Conservation (phyloP, 2,329 filamentous ascomycete genomes). For the Pseudonectria buxi region DNA sequence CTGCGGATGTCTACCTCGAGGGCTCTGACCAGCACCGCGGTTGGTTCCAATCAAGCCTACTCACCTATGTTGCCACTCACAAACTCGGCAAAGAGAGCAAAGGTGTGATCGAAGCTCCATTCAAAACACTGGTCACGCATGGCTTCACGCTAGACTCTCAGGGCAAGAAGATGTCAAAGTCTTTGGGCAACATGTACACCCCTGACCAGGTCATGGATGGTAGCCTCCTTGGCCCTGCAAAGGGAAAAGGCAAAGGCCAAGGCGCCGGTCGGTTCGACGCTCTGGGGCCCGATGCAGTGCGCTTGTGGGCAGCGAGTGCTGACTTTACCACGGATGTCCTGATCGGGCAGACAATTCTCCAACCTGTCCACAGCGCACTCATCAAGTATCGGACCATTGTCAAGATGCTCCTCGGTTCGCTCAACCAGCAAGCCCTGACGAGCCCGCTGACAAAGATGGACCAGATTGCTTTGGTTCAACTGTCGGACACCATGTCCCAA, state of each 20-base stretch:
- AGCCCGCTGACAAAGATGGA: conserved; percentile 55
- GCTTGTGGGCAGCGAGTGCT: conserved; percentile 84
- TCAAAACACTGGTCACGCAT: conserved; percentile 86
- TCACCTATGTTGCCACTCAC: conserved; percentile 72
- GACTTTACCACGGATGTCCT: conserved; percentile 87
- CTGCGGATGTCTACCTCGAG: conserved; percentile 84
- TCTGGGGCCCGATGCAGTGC: conserved; percentile 78
- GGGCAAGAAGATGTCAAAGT: conserved; percentile 99
- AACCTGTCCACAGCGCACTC: conserved; percentile 67
- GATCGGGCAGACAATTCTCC: conserved; percentile 71
- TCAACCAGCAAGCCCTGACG: conserved; percentile 48
- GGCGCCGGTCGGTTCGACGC: conserved; percentile 48
- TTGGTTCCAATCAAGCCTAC: conserved; percentile 95
- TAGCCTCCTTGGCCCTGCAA: conserved; percentile 63
- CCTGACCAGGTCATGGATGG: conserved; percentile 83
- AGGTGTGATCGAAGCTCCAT: conserved; percentile 51
- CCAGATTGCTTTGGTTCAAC: conserved; percentile 69
- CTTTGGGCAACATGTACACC: conserved; percentile 78
- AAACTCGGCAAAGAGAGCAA: conserved; percentile 25
- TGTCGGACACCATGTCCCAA: conserved; percentile 57
- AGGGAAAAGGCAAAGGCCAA: conserved; percentile 47
- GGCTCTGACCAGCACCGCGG: conserved; percentile 94
- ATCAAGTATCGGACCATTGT: conserved; percentile 85
- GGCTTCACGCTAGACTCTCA: conserved; percentile 85
- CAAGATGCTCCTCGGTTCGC: conserved; percentile 80